Evolutionary conservation across 2,329 filamentous ascomycete genomes (phyloP), one percentile per base, ranked within the genome.

Genomic region (Penicillium sumatraense): DNA sequence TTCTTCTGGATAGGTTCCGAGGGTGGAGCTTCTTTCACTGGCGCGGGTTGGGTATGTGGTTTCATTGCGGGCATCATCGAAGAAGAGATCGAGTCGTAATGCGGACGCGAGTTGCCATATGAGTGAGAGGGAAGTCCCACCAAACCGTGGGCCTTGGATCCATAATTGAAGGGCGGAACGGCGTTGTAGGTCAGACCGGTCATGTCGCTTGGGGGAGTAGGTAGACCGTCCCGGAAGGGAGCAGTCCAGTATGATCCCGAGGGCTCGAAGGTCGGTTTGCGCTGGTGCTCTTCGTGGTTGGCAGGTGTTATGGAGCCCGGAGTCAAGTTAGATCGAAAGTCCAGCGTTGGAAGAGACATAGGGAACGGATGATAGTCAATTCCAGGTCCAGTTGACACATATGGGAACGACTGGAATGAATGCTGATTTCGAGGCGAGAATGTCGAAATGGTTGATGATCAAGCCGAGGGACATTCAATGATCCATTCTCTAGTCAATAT

Each of bases 161-260:
- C 72, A 66, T 75, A 70, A 55, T 60, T 59, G 41, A 70, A 56
- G 16, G 68, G 46, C 14, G 68, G 63, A 24, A 72, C 57, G 26
- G 64, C 66, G 57, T 71, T 74, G 55, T 74, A 73, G 26, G 74
- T 67, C 45, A 76, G 63, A n/a, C 74, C 72, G 47, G 68, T 73
- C 75, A 77, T 77, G 48, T 77, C 74, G 71, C 61, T 63, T 33
- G 74, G 75, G 53, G 74, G 74, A 23, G 74, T 76, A 20, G 72
- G 74, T 33, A 77, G 63, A 62, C 74, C 74, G 73, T 72, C 72
- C 67, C 72, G 63, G 49, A 73, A 70, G 48, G 73, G 69, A 69
- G 67, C 69, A 59, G 70, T 69, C 70, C 70, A 73, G 54, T 50
- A 51, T 23, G 61, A 57, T 47, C 63, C 62, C 33, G 65, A 56